Conservation (phyloP, 495 filamentous ascomycete species). For the Penicillium fimorum region DNA sequence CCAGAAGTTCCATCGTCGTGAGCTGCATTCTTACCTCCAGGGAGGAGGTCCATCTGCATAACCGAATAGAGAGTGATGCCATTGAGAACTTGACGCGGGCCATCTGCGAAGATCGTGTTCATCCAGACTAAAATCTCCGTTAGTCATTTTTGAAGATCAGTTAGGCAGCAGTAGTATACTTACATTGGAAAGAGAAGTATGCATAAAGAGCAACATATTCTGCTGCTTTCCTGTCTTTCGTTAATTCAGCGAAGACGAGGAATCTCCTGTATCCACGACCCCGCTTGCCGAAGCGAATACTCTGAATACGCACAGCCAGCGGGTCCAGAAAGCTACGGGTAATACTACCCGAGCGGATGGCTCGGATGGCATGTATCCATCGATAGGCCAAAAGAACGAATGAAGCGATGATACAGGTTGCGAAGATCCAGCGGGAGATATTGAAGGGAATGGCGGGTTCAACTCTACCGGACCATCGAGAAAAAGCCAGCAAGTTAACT, state of each 20-base stretch:
- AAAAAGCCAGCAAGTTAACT: constrained; percentile 82
- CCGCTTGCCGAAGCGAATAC: constrained; percentile 63
- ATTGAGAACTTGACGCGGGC: constrained; percentile 87
- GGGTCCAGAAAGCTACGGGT: constrained; percentile 87
- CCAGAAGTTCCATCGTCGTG: constrained; percentile 49
- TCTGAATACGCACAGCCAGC: constrained; percentile 77
- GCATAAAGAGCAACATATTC: constrained; percentile 92
- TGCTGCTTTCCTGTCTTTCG: constrained; percentile 83
- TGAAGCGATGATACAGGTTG: constrained; percentile 81
- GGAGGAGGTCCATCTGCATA: constrained; percentile 64
- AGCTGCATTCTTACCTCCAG: constrained; percentile 51
- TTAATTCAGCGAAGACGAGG: constrained; percentile 87
- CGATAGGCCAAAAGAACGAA: constrained; percentile 74
- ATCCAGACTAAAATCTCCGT: constrained; percentile 64
- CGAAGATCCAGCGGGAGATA: constrained; percentile 86
- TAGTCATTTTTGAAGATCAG: constrained; percentile 11
- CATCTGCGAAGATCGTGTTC: constrained; percentile 82
- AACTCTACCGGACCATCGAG: constrained; percentile 65
- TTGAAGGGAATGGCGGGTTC: constrained; percentile 65
- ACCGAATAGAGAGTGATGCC: constrained; percentile 83
- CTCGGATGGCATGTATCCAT: constrained; percentile 70
- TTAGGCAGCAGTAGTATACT: constrained; percentile 21
- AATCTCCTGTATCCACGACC: constrained; percentile 80
- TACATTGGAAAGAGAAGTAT: constrained; percentile 92
- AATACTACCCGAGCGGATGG: constrained; percentile 81